Evolutionary conservation across 2,329 filamentous ascomycete species (phyloP), one percentile per base, ranked within the genome.

Genomic region (Penicillium sp.): DNA sequence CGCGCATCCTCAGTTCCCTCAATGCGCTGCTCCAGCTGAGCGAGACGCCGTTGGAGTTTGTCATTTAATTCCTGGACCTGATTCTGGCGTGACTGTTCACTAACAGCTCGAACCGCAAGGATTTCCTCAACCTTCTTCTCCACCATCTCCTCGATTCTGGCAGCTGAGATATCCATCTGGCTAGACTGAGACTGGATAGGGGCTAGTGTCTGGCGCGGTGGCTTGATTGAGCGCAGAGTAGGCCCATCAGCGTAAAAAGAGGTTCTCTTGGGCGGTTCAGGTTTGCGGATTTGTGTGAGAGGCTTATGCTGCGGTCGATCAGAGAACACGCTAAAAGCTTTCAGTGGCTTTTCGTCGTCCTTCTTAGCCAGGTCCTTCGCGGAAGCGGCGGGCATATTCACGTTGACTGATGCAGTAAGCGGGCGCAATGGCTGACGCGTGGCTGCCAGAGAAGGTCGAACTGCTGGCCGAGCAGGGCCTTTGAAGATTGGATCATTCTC

Each of bases 401-500:
- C 83, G 64, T 93, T 94, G 65, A 91, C 86, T 3, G 87, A 86
- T 59, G 90, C 87, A 19, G 88, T 84, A 39, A 96, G 79, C 10
- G 91, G 87, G 14, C 90, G 85, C 21, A 97, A 75, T 9, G 93
- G 91, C 69, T 96, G 92, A 14, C 93, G 83, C 50, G 81, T 74
- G 7, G 78, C 78, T 3, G 73, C 67, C n/a, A 77, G 52, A 16
- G 60, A 75, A 61, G 62, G 71, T 65, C 63, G 75, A 63, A 60
- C 67, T 11, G 68, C 75, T n/a, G 82, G 79, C 52, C 85, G 82
- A 24, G 88, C 85, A 51, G 85, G 83, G 50, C 89, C 87, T 69
- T 90, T 91, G 77, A 91, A 95, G 36, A 96, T 87, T 3, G 95
- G 88, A 68, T 97, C 92, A 68, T 97, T 97, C 73, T 97, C 93